A percentile compares a stretch with the other conserved stretches of the same genome.
Evolutionary conservation across 192 early-diverging fungal genomes (phyloP).

Genomic region (Coemansia sp.): DNA sequence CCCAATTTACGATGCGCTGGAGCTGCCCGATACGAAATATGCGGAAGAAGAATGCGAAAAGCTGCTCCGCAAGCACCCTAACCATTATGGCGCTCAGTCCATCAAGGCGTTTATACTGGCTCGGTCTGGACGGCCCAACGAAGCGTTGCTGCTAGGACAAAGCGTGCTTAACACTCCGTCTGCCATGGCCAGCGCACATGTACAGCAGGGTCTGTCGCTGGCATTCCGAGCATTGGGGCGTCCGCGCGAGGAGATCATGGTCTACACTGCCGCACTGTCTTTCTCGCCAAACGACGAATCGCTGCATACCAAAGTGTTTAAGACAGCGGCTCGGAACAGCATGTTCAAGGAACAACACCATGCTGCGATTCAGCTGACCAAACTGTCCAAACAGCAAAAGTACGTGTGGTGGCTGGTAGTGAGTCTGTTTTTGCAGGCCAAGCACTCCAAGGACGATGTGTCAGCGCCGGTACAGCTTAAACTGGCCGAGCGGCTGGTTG

Average conservation of each 20-base stretch:
- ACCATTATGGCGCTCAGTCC: slow-evolving; percentile 56
- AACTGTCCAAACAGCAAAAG: slow-evolving; percentile 71
- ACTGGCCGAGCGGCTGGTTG: slow-evolving; percentile 83
- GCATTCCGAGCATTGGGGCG: slow-evolving; percentile 22
- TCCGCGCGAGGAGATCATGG: slow-evolving; percentile 63
- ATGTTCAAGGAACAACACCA: slow-evolving; percentile 59
- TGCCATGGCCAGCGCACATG: slow-evolving; percentile 28
- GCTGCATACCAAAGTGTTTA: slow-evolving; percentile 74
- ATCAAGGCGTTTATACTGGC: slow-evolving; percentile 74
- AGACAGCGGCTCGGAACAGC: slow-evolving; percentile 70
- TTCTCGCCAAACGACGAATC: slow-evolving; percentile 68
- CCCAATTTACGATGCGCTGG: slow-evolving; percentile 41
- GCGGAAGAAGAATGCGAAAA: slow-evolving; percentile 28
- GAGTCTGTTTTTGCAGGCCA: slow-evolving; percentile 75
- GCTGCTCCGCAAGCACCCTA: slow-evolving; percentile 36
- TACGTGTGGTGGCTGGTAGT: slow-evolving; percentile 83
- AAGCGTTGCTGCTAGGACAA: slow-evolving; percentile 62
- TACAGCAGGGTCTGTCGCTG: slow-evolving; percentile 27
- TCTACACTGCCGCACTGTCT: slow-evolving; percentile 69
- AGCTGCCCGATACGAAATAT: slow-evolving; percentile 13
- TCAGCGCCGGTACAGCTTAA: slow-evolving; percentile 58
- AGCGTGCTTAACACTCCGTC: slow-evolving; percentile 53
- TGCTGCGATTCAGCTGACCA: slow-evolving; percentile 79
- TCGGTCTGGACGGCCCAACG: slow-evolving; percentile 61
- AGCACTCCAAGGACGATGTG: slow-evolving; percentile 12